Base-by-base conservation (phyloP, 1,139 yeast genomes). In the Yamadazyma friedrichii region DNA sequence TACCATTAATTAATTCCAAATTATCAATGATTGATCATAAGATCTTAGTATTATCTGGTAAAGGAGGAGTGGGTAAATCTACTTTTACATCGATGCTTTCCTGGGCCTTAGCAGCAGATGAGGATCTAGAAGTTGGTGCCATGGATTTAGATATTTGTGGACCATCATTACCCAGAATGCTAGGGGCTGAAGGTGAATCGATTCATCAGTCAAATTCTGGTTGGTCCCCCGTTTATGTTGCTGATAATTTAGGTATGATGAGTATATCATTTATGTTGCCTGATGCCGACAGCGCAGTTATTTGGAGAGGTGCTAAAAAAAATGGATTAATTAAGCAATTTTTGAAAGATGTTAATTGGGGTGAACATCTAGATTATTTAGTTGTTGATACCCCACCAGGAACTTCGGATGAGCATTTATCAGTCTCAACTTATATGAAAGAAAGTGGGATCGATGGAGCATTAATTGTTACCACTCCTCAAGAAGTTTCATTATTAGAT, bases 381-480 rank as follows among this genome's bases (percentile, higher is more conserved):
- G 77, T 94, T 12, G 87, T 94, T 5, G 99, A 94, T 55, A 94
- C 99, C 0, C 99, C 98, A 0, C 99, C 99, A 0, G 98, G 99
- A 0, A 93, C 99, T 0, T 85, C 96, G 0, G 99, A 94, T 61
- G 99, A 94, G 60, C 99, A 94, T 62, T 72, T 94, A 36, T 82
- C 95, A 8, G 91, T 93, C 20, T 88, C 93, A 33, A 82, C 87
- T 36, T 91, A 87, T 56, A 71, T 94, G 77, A 85, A 88, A 54
- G 96, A 88, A 35, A 83, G 84, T 6, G 96, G 97, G 0, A 83
- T 93, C 2, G 98, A 93, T 59, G 99, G 99, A 0, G 98, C 98
- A 0, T 70, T 94, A 26, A 78, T 94, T 6, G 95, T 94, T 24
- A 93, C 98, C 0, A 94, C 98, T 0, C 98, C 99, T 0, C 99